Conservation (phyloP, 176 grass and related monocot species). For the Poa annua region DNA sequence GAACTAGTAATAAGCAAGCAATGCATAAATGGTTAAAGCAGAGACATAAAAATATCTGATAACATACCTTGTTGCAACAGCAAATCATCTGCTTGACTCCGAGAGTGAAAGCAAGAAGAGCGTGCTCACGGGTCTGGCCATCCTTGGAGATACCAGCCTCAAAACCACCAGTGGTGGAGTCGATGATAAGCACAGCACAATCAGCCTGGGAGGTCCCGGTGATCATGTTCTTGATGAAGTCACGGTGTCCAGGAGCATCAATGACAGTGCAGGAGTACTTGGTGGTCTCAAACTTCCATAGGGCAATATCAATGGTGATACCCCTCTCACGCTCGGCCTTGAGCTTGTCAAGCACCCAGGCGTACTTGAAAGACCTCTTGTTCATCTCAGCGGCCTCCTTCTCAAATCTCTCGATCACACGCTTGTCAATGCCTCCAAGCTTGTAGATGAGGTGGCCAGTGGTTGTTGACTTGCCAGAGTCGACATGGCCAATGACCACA, state of each 20-base stretch:
- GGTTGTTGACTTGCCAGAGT: slow-evolving; percentile 82
- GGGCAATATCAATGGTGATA: slow-evolving; percentile 83
- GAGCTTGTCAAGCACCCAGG: slow-evolving; percentile 93
- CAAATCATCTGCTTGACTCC: slow-evolving; percentile 86
- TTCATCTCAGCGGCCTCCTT: slow-evolving; percentile 91
- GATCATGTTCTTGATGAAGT: slow-evolving; percentile 94
- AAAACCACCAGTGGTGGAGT: slow-evolving; percentile 87
- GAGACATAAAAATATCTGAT: neutral
- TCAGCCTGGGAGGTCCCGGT: slow-evolving; percentile 85
- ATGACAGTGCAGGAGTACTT: slow-evolving; percentile 86
- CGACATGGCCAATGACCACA: slow-evolving; percentile 79
- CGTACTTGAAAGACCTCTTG: slow-evolving; percentile 89
- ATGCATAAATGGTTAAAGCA: no score
- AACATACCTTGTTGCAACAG: slow-evolving; percentile 82
- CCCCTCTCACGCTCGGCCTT: slow-evolving; percentile 85
- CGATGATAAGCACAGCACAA: slow-evolving; percentile 78
- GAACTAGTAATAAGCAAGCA: no score
- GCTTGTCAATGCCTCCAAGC: slow-evolving; percentile 86
- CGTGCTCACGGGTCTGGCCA: slow-evolving; percentile 80
- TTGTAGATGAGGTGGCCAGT: slow-evolving; percentile 87
- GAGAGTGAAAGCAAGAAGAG: slow-evolving; percentile 86
- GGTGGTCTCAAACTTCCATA: slow-evolving; percentile 83
- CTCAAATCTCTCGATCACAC: slow-evolving; percentile 82
- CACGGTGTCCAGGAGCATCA: slow-evolving; percentile 79
- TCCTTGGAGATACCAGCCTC: slow-evolving; percentile 90